Evolutionary conservation across 1,284 basidiomycete species (phyloP), one percentile per base, ranked within the genome.

Genomic region (Hymenochaete sp.): DNA sequence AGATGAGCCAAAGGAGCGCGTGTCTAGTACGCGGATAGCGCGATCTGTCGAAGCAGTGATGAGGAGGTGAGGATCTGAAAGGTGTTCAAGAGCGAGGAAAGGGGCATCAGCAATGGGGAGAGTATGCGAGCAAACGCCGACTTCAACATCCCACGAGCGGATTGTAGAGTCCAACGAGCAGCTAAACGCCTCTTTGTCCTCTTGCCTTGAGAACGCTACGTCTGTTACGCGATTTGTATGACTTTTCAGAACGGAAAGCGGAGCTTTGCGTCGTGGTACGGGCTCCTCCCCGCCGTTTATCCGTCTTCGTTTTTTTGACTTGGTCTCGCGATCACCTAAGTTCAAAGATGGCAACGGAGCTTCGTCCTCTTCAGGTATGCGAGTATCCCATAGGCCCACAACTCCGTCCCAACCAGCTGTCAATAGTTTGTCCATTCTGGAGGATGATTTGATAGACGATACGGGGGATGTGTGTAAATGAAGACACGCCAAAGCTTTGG

Each of bases 351-450:
- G 18, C 16, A 56, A 61, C n/a, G 67, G 64, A 0, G 80, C 71
- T 61, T 86, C 79, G 62, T 92, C 79, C 27, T 68, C 56, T 0
- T 64, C 56, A 1, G 84, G 82, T 21, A 83, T 65, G 3, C 66
- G 62, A 0, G 78, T 77, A 50, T 82, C 74, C 81, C 81, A 96
- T 10, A 93, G 56, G 3, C 90, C 86, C 42, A 96, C 72, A 14
- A 84, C 65, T 3, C 73, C 70, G 57, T 93, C 90, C 86, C 87
- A 91, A 0, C 81, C 82, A 0, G 81, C 73, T 0, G 84, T 85
- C 24, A 92, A 65, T 18, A 93, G 64, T 46, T 78, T 73, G 14
- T 14, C 14, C 2, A 80, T 81, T 1, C 68, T 57, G 1, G 65
- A 40, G 54, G 77, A 74, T 2, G 75, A 59, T 0, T 77, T 58